A percentile compares a stretch with the other conserved stretches of the same genome.
phyloP scores from a whole-genome alignment of 208 protist genomes.

The Vickermania spadyakhi region DNA sequence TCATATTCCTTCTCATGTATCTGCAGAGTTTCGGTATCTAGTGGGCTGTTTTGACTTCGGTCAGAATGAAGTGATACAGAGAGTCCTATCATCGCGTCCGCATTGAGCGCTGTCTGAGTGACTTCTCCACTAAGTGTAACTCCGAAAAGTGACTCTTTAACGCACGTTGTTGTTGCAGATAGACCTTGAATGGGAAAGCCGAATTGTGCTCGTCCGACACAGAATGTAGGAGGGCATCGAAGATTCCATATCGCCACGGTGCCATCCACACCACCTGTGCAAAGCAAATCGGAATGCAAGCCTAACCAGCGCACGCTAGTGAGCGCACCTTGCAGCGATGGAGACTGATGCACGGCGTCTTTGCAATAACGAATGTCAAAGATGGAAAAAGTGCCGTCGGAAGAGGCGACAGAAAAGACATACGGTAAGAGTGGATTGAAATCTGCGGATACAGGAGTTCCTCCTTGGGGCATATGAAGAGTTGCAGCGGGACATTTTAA shows the following conservation, averaged over 20 bases:
- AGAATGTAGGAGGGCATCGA: slow-evolving; percentile 59
- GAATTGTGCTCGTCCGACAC: slow-evolving; percentile 69
- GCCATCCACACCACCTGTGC: slow-evolving; percentile 68
- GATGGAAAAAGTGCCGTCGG: slow-evolving; percentile 60
- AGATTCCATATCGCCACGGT: slow-evolving; percentile 76
- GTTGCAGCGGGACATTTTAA: slow-evolving; percentile 9
- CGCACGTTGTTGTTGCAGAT: slow-evolving; percentile 39
- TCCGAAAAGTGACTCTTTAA: slow-evolving; percentile 57
- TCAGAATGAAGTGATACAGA: slow-evolving; percentile 10
- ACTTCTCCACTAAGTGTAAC: slow-evolving; percentile 58
- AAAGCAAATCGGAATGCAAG: slow-evolving; percentile 62
- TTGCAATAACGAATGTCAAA: slow-evolving; percentile 64
- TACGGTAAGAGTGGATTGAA: slow-evolving; percentile 69
- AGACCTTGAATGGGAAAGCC: slow-evolving; percentile 36
- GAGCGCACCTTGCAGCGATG: slow-evolving; percentile 68
- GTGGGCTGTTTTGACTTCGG: not conserved
- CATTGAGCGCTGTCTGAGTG: slow-evolving; percentile 26
- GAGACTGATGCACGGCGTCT: slow-evolving; percentile 36
- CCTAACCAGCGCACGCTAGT: slow-evolving; percentile 49
- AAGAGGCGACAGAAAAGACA: slow-evolving; percentile 36
- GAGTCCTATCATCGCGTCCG: slow-evolving; percentile 35
- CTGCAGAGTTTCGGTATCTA: slow-evolving; percentile 3
- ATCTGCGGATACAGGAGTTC: slow-evolving; percentile 23
- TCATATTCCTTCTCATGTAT: slow-evolving; percentile 27
- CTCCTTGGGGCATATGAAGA: slow-evolving; percentile 25